Percentiles rank a stretch among this genome's conserved stretches.
These are phyloP conservation scores for Phytophthora pseudosyringae DNA, from an alignment of 352 stramenopile species.

Conservation along the genomic window DNA sequence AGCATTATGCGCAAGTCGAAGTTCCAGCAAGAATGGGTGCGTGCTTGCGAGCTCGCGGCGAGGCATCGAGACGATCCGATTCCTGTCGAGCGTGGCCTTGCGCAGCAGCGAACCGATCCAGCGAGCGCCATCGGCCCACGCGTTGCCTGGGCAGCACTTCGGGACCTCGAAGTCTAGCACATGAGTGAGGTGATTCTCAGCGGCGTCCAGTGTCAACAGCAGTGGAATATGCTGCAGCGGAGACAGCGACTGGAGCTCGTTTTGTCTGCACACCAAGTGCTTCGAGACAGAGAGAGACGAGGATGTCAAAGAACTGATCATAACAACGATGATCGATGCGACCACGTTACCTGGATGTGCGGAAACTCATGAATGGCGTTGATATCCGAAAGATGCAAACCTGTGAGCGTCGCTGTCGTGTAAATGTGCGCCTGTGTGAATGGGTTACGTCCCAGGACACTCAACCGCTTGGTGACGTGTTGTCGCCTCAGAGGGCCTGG, in stretches of 20 bases:
- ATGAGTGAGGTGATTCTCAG: constrained; percentile 63
- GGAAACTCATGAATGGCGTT: constrained; percentile 50
- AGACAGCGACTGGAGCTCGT: constrained; percentile 53
- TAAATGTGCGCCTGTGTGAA: constrained; percentile 70
- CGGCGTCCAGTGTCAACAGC: constrained; percentile 63
- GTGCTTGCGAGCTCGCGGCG: constrained; percentile 40
- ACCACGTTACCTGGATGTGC: constrained; percentile 60
- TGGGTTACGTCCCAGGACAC: constrained; percentile 65
- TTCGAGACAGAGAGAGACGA: constrained; percentile 23
- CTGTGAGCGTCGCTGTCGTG: constrained; percentile 57
- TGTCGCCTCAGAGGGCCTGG: constrained; percentile 32
- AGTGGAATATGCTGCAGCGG: constrained; percentile 56
- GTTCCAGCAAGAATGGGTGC: constrained; percentile 73
- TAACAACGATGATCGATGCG: background rate
- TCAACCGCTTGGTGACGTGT: constrained; percentile 47
- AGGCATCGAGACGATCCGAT: constrained; percentile 60
- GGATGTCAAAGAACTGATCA: background rate
- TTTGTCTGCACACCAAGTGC: constrained; percentile 64
- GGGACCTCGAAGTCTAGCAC: constrained; percentile 73
- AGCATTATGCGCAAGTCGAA: constrained; percentile 63
- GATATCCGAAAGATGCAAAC: constrained; percentile 53
- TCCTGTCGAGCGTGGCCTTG: constrained; percentile 55
- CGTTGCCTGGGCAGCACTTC: constrained; percentile 53
- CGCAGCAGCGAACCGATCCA: constrained; percentile 76
- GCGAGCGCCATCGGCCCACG: constrained; percentile 60